A percentile compares a stretch with the other conserved stretches of the same genome.
These are phyloP conservation scores for Aspergillus fructus DNA, from an alignment of 2,329 filamentous ascomycete species.

Conservation along the genomic window DNA sequence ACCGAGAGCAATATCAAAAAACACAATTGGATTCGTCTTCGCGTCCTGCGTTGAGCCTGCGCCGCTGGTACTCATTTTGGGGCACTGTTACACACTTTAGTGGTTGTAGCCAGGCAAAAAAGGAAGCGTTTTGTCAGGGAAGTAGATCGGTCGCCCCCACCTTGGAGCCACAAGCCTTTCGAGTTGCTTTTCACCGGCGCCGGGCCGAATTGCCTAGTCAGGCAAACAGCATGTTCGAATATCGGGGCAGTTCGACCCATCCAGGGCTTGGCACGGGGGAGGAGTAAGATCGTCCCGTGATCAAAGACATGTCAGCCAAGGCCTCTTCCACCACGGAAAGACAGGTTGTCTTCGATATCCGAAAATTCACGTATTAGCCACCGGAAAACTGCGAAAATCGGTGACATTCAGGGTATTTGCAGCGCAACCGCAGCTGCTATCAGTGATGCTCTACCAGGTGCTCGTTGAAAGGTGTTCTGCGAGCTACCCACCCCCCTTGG, in stretches of 20 bases:
- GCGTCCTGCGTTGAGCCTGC: constrained; percentile 5
- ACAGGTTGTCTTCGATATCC: background rate
- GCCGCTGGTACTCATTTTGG: background rate
- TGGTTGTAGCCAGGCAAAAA: background rate
- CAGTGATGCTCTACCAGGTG: constrained; percentile 16
- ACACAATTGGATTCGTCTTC: constrained; percentile 45
- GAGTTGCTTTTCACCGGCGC: background rate
- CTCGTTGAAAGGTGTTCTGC: constrained; percentile 8
- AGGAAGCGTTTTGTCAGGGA: background rate
- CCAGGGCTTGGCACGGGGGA: background rate
- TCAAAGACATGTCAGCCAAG: background rate
- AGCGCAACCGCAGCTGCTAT: constrained; percentile 3
- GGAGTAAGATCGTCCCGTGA: constrained; percentile 8
- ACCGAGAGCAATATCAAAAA: constrained; percentile 50
- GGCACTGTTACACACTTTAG: background rate
- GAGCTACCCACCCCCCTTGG: constrained; percentile 1
- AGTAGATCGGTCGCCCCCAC: background rate
- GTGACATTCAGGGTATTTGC: background rate
- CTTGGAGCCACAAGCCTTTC: background rate
- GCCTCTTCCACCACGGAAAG: background rate
- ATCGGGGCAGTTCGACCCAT: background rate
- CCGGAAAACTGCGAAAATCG: background rate
- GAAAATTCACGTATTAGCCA: background rate
- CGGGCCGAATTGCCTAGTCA: background rate
- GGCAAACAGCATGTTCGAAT: background rate